Evolutionary conservation across 2,329 filamentous ascomycete species (phyloP).

Genomic region (Fusarium buharicum): DNA sequence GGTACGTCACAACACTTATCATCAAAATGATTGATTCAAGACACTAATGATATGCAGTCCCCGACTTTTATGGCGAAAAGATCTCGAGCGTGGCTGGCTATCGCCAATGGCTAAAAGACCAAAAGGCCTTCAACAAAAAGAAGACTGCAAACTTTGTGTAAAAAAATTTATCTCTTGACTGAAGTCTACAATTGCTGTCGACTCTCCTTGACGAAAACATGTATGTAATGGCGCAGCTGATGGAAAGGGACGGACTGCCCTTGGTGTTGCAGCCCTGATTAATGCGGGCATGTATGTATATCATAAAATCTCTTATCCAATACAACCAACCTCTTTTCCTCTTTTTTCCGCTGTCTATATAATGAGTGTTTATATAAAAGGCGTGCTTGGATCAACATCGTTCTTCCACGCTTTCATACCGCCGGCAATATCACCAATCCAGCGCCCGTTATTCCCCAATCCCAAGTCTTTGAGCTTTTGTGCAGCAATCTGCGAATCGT

Average conservation of each 20-base stretch:
- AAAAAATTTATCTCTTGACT: slow-evolving; percentile 31
- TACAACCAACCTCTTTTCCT: slow-evolving; percentile 25
- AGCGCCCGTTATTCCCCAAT: slow-evolving; percentile 63
- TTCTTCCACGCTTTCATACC: slow-evolving; percentile 79
- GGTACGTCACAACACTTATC: slow-evolving; percentile 51
- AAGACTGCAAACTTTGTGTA: slow-evolving; percentile 75
- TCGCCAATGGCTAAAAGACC: slow-evolving; percentile 95
- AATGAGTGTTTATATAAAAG: slow-evolving; percentile 57
- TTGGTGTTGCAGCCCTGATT: slow-evolving; percentile 30
- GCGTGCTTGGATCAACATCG: slow-evolving; percentile 69
- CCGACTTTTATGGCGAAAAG: slow-evolving; percentile 99
- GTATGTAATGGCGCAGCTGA: slow-evolving; percentile 42
- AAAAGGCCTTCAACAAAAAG: slow-evolving; percentile 96
- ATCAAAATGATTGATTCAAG: neutral
- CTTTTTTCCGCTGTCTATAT: slow-evolving; percentile 22
- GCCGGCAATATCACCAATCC: slow-evolving; percentile 76
- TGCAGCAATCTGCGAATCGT: slow-evolving; percentile 79
- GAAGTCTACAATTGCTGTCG: slow-evolving; percentile 2
- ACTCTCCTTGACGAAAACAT: slow-evolving; percentile 23
- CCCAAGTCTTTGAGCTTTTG: slow-evolving; percentile 72
- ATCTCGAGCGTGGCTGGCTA: slow-evolving; percentile 93
- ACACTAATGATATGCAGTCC: slow-evolving; percentile 65
- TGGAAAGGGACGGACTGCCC: slow-evolving; percentile 28
- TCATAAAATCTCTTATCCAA: slow-evolving; percentile 45
- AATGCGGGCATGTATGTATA: slow-evolving; percentile 44